Evolutionary conservation across 2,329 filamentous ascomycete species (phyloP).

Genomic region (Leptographium flavum): DNA sequence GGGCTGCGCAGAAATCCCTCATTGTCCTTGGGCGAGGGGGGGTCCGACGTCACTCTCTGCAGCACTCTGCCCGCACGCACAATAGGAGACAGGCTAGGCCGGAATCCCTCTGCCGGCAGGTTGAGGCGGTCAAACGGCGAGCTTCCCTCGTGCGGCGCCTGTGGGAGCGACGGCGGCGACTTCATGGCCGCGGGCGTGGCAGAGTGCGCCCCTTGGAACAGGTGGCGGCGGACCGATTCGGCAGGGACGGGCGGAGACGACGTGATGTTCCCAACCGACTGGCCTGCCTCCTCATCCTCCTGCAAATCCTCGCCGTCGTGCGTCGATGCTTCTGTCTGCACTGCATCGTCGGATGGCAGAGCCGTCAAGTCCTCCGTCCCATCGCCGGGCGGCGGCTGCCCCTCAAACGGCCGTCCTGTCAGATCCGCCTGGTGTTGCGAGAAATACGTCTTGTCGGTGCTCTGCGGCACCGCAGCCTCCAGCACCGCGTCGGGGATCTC

Average conservation of each 20-base stretch:
- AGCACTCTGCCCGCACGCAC: conserved; percentile 41
- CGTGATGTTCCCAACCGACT: neutral
- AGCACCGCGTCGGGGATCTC: conserved; percentile 38
- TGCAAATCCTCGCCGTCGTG: neutral
- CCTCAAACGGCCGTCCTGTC: conserved; percentile 2
- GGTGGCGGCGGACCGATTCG: neutral
- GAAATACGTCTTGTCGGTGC: conserved; percentile 10
- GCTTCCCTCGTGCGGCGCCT: neutral
- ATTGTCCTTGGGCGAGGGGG: conserved; percentile 38
- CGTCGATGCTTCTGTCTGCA: neutral
- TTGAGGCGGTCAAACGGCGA: conserved; percentile 11
- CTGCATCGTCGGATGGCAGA: neutral
- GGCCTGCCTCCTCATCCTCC: neutral
- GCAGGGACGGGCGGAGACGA: conserved; percentile 7
- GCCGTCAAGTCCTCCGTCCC: neutral
- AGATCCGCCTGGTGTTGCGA: conserved; percentile 9
- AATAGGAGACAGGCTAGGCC: conserved; percentile 39
- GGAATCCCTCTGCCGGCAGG: conserved; percentile 17
- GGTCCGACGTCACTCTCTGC: conserved; percentile 44
- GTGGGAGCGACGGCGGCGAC: conserved; percentile 7
- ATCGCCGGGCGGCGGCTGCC: neutral
- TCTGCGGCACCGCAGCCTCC: conserved; percentile 28
- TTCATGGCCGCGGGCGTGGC: conserved; percentile 3
- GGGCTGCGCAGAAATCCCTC: conserved; percentile 40
- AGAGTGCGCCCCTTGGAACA: neutral